Evolutionary conservation across 2,329 filamentous ascomycete genomes (phyloP).

Genomic region (Fonsecaea monophora): DNA sequence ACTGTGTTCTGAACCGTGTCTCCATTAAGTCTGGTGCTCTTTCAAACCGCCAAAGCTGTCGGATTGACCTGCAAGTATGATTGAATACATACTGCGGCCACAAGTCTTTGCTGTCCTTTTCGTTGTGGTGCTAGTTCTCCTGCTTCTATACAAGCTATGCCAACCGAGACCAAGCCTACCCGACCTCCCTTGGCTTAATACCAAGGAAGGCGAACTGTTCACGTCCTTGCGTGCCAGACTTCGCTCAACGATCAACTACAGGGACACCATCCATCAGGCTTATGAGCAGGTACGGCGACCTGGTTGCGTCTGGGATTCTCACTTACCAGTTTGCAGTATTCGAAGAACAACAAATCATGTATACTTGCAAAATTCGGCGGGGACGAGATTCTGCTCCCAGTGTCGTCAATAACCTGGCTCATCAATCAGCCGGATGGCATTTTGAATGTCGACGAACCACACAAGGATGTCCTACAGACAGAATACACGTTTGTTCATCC

Average conservation of each 20-base stretch:
- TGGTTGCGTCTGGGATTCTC: neutral
- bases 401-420: constrained; percentile 49
- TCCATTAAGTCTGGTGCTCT: neutral
- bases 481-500: constrained; percentile 49
- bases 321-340: constrained; percentile 25
- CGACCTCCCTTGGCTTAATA: constrained; percentile 33
- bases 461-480: constrained; percentile 49
- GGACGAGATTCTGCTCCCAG: constrained; percentile 45
- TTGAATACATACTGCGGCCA: constrained; percentile 18
- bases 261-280: constrained; percentile 27
- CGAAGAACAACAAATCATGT: constrained; percentile 27
- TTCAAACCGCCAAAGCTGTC: neutral
- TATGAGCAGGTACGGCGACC: constrained; percentile 26
- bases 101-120: constrained; percentile 11
- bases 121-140: constrained; percentile 3
- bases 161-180: constrained; percentile 17
- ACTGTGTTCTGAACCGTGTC: neutral
- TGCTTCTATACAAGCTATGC: constrained; percentile 1
- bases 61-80: constrained; percentile 15
- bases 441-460: constrained; percentile 47
- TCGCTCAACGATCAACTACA: constrained; percentile 26
- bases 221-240: constrained; percentile 25
- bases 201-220: constrained; percentile 26
- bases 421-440: constrained; percentile 52
- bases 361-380: constrained; percentile 26